Conservation (phyloP, 2,329 filamentous ascomycete genomes). For the Colletotrichum sidae region DNA sequence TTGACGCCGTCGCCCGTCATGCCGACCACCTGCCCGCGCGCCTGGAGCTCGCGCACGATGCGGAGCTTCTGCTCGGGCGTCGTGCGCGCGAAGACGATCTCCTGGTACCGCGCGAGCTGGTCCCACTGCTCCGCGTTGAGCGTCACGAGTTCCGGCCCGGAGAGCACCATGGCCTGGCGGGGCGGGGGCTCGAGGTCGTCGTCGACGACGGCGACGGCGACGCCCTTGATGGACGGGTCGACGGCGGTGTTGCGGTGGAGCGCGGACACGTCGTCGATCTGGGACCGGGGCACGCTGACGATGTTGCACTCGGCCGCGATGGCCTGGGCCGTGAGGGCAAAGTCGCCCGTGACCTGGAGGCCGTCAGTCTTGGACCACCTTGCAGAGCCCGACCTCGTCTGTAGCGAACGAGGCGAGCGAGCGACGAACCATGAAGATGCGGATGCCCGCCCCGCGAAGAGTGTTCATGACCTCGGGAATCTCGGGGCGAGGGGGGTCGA, state of each 20-base stretch:
- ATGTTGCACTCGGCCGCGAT: constrained; percentile 81
- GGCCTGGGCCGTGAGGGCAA: constrained; percentile 78
- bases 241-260: constrained; percentile 53
- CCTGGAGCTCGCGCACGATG: constrained; percentile 81
- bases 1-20: constrained; percentile 93
- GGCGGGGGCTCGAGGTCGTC: constrained; percentile 38
- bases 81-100: constrained; percentile 81
- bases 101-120: constrained; percentile 71
- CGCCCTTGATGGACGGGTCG: constrained; percentile 37
- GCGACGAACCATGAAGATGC: constrained; percentile 76
- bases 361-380: neutral
- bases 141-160: constrained; percentile 72
- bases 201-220: constrained; percentile 1
- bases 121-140: constrained; percentile 79
- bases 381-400: too few species aligned
- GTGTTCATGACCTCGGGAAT: constrained; percentile 75
- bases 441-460: constrained; percentile 75
- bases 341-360: constrained; percentile 76
- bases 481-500: constrained; percentile 81
- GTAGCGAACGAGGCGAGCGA: too few species aligned
- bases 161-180: constrained; percentile 69
- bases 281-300: constrained; percentile 62
- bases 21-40: constrained; percentile 73
- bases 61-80: constrained; percentile 84
- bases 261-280: constrained; percentile 65